Conservation (phyloP, 306 rosid genomes). For the Spatholobus suberectus region DNA sequence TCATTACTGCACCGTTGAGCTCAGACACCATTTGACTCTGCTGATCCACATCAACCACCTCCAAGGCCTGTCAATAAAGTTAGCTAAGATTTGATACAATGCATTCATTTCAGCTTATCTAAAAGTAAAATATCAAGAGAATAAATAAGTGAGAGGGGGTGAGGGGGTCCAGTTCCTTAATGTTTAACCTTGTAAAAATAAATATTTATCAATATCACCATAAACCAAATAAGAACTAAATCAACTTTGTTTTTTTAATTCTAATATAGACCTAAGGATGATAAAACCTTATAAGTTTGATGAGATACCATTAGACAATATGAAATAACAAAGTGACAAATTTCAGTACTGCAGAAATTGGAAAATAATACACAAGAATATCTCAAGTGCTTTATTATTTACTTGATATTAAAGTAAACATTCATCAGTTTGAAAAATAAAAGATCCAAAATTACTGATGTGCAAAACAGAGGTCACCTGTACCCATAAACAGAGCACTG, state of each 20-base stretch:
- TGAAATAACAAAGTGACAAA: conserved; percentile 27
- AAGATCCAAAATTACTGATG: conserved; percentile 6
- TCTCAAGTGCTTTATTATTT: conserved; percentile 24
- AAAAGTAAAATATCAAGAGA: conserved; percentile 19
- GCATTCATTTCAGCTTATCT: conserved; percentile 17
- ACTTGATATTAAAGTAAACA: conserved; percentile 20
- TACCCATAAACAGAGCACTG: conserved; percentile 20
- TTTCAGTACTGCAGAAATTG: conserved; percentile 31
- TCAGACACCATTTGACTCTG: conserved; percentile 89
- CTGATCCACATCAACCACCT: conserved; percentile 80
- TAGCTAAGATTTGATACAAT: conserved; percentile 26
- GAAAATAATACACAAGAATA: conserved; percentile 29
- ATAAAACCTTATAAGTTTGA: conserved; percentile 6
- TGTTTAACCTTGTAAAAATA: background rate
- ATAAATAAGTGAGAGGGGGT: background rate
- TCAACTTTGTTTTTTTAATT: background rate
- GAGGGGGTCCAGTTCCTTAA: background rate
- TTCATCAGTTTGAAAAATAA: conserved; percentile 29
- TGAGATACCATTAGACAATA: conserved; percentile 2
- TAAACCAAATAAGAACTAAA: background rate
- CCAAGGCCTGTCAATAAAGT: conserved; percentile 77
- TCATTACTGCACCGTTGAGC: conserved; percentile 88
- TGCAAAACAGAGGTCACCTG: conserved; percentile 4
- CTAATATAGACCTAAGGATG: conserved; percentile 26
- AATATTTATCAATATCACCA: background rate